Evolutionary conservation across 805 yeast species (phyloP).

Genomic region (Candida loeiensis): DNA sequence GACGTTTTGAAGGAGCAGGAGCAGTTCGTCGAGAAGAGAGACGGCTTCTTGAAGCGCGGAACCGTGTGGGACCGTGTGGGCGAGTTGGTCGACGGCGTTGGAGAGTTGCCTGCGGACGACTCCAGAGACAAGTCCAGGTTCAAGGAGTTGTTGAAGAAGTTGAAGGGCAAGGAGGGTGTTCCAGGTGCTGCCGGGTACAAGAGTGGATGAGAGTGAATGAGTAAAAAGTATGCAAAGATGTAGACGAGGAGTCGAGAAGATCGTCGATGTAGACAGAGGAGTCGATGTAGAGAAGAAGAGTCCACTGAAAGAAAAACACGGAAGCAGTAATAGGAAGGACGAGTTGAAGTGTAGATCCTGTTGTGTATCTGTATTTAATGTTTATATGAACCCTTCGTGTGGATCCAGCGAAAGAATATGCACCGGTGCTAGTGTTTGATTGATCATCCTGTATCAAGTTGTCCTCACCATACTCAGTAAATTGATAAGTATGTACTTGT

Average conservation of each 20-base stretch:
- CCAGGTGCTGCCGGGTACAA: conserved; percentile 75
- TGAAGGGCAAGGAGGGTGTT: conserved; percentile 66
- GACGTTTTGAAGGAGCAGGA: conserved; percentile 65
- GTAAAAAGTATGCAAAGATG: neutral
- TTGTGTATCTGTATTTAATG: too few relatives aligned
- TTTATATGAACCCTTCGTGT: too few relatives aligned
- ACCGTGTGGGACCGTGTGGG: conserved; percentile 55
- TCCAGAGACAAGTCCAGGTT: conserved; percentile 65
- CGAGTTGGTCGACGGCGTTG: conserved; percentile 47
- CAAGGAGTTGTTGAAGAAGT: conserved; percentile 57
- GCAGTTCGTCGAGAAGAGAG: conserved; percentile 69
- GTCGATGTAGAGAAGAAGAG: neutral
- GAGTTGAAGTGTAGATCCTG: too few relatives aligned
- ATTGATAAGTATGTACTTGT: too few relatives aligned
- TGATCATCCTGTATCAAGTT: too few relatives aligned
- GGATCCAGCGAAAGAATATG: too few relatives aligned
- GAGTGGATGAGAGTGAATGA: neutral
- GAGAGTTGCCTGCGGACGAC: conserved; percentile 37
- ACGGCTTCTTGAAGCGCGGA: conserved; percentile 48
- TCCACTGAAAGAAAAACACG: neutral
- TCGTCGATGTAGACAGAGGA: neutral
- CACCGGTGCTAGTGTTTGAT: too few relatives aligned
- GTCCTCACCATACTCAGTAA: too few relatives aligned
- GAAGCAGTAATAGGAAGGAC: too few relatives aligned
- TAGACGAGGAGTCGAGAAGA: neutral